Percentiles rank a stretch among this genome's conserved stretches.
These are phyloP conservation scores for Pichia deserticola DNA, from an alignment of 805 yeast species.

Conservation along the genomic window DNA sequence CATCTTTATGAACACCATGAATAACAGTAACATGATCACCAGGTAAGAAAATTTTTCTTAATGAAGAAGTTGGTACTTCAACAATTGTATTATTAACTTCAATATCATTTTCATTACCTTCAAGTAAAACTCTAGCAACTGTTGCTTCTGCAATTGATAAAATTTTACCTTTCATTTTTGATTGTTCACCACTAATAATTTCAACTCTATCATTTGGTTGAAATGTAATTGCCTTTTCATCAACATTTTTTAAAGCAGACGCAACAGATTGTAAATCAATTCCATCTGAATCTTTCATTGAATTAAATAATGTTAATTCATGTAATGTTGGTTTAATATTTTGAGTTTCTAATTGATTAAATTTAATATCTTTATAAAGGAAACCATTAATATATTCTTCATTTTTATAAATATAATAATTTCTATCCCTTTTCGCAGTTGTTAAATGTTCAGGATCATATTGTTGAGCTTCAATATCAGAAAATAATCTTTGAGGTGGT, in stretches of 20 bases:
- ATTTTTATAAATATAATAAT: conserved; percentile 63
- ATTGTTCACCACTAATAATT: conserved; percentile 87
- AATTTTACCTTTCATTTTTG: conserved; percentile 79
- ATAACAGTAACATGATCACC: conserved; percentile 95
- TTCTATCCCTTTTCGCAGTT: conserved; percentile 51
- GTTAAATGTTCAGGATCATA: conserved; percentile 70
- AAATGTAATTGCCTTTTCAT: conserved; percentile 51
- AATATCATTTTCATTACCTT: conserved; percentile 46
- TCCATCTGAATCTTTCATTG: conserved; percentile 48
- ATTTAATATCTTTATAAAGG: conserved; percentile 75
- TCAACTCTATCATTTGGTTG: conserved; percentile 95
- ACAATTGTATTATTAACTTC: conserved; percentile 48
- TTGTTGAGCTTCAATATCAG: conserved; percentile 81
- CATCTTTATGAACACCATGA: conserved; percentile 87
- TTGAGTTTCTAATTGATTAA: conserved; percentile 73
- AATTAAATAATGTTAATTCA: conserved; percentile 75
- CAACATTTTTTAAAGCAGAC: conserved; percentile 65
- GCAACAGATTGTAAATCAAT: conserved; percentile 83
- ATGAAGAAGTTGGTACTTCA: conserved; percentile 73
- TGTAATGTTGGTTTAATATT: conserved; percentile 78
- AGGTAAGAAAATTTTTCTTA: conserved; percentile 77
- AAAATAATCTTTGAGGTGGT: conserved; percentile 82
- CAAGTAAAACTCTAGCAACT: conserved; percentile 44
- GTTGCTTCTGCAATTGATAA: conserved; percentile 51
- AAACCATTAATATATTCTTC: conserved; percentile 91